A percentile compares a stretch with the other conserved stretches of the same genome.
These are phyloP conservation scores for Metarhizium brunneum DNA, from an alignment of 2,329 filamentous ascomycete genomes.

Conservation along the genomic window DNA sequence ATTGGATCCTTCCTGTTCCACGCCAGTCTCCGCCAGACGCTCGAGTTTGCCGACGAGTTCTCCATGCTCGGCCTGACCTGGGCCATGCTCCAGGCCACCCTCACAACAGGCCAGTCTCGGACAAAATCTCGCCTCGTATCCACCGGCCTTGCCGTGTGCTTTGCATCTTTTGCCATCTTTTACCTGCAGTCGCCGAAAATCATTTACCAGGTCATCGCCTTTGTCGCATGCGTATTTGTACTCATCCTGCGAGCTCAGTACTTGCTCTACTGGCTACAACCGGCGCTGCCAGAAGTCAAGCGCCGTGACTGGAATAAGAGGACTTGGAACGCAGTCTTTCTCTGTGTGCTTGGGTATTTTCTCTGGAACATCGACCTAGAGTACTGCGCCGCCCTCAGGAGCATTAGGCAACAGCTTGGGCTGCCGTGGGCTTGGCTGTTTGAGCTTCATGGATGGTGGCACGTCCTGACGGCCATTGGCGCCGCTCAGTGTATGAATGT, in stretches of 20 bases:
- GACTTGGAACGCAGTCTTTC: not conserved
- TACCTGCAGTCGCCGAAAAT: slow-evolving; percentile 34
- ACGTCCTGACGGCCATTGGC: slow-evolving; percentile 47
- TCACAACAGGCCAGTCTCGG: slow-evolving; percentile 33
- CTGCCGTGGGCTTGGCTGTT: slow-evolving; percentile 46
- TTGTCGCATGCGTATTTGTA: slow-evolving; percentile 45
- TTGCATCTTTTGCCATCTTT: slow-evolving; percentile 28
- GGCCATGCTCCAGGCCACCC: slow-evolving; percentile 40
- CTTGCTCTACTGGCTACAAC: not conserved
- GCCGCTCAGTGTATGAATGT: slow-evolving; percentile 33
- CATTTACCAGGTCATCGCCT: slow-evolving; percentile 33
- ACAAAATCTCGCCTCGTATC: slow-evolving; percentile 21
- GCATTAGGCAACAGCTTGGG: slow-evolving; percentile 34
- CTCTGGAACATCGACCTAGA: slow-evolving; percentile 11
- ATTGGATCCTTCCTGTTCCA: slow-evolving; percentile 34
- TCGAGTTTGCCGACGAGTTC: slow-evolving; percentile 45
- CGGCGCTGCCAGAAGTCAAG: slow-evolving; percentile 7
- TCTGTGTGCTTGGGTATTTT: not conserved
- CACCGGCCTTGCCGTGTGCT: slow-evolving; percentile 23
- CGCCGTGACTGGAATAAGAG: not conserved
- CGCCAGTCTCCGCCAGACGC: slow-evolving; percentile 30
- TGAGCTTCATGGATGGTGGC: slow-evolving; percentile 58
- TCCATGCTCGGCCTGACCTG: slow-evolving; percentile 47
- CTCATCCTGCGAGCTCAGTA: not conserved
- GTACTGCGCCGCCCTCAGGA: slow-evolving; percentile 38